These are phyloP conservation scores for Starmerella lactis-condensi DNA, from an alignment of 805 yeast species.

Conservation along the genomic window DNA sequence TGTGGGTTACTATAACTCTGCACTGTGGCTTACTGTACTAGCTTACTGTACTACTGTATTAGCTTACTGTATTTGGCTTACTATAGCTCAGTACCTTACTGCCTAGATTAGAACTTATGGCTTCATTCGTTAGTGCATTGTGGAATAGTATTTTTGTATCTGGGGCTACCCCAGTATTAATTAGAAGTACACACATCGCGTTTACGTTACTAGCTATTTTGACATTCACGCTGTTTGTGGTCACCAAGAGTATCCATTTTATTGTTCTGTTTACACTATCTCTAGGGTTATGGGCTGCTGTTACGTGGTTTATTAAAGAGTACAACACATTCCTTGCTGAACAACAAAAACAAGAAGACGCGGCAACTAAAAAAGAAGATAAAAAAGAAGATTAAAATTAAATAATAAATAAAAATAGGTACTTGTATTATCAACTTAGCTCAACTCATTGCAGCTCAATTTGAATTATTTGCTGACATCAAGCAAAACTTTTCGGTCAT, in stretches of 20 bases:
- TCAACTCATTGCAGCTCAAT: neutral
- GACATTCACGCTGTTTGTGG: constrained; percentile 37
- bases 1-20: no score
- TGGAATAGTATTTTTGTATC: constrained; percentile 89
- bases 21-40: no score
- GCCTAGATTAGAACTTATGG: constrained; percentile 1
- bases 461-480: constrained; percentile 2
- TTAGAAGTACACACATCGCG: constrained; percentile 76
- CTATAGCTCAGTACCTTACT: no score
- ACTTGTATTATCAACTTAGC: neutral
- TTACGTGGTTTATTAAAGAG: constrained; percentile 78
- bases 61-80: no score
- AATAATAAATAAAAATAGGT: neutral
- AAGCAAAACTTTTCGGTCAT: constrained; percentile 11
- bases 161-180: constrained; percentile 76
- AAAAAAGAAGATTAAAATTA: constrained; percentile 1
- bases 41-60: no score
- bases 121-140: constrained; percentile 34
- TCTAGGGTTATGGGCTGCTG: constrained; percentile 49
- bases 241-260: constrained; percentile 49
- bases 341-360: neutral
- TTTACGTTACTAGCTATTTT: constrained; percentile 46
- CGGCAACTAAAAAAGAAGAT: neutral
- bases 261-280: constrained; percentile 39
- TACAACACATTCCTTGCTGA: constrained; percentile 2